Conservation (phyloP, 768 basidiomycete species). For the Hericium erinaceus region DNA sequence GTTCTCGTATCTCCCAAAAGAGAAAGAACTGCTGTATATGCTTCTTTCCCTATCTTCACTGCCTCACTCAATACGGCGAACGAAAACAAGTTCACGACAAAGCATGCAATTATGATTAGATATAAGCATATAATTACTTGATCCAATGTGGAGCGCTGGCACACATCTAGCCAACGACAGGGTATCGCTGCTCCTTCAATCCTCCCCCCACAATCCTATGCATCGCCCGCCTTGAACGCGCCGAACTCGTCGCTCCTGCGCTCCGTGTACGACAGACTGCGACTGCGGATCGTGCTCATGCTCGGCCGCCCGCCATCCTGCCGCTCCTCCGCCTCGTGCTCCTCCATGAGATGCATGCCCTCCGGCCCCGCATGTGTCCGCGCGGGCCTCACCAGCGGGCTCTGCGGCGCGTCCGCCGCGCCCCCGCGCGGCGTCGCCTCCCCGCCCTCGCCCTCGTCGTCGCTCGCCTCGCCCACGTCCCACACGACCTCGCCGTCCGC, state of each 20-base stretch:
- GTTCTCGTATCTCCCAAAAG: no score
- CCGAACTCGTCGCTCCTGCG: slow-evolving; percentile 7
- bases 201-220: neutral
- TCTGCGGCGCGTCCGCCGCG: slow-evolving; percentile 17
- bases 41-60: no score
- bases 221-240: slow-evolving; percentile 2
- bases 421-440: slow-evolving; percentile 20
- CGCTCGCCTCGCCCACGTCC: slow-evolving; percentile 67
- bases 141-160: no score
- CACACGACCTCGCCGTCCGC: slow-evolving; percentile 40
- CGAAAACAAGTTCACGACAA: no score
- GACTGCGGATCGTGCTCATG: slow-evolving; percentile 11
- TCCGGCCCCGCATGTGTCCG: slow-evolving; percentile 21
- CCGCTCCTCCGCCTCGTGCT: no score
- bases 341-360: slow-evolving; percentile 32
- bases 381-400: slow-evolving; percentile 5
- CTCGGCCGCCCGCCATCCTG: slow-evolving; percentile 17
- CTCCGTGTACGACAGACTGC: slow-evolving; percentile 6
- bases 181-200: neutral
- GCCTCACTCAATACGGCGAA: no score
- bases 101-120: no score
- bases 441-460: slow-evolving; percentile 47
- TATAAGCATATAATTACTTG: no score
- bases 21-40: no score
- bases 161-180: neutral